Percentiles rank a stretch among this genome's conserved stretches.
Evolutionary conservation across 441 rosid species (phyloP).

Genomic region (Gossypium schwendimanii): DNA sequence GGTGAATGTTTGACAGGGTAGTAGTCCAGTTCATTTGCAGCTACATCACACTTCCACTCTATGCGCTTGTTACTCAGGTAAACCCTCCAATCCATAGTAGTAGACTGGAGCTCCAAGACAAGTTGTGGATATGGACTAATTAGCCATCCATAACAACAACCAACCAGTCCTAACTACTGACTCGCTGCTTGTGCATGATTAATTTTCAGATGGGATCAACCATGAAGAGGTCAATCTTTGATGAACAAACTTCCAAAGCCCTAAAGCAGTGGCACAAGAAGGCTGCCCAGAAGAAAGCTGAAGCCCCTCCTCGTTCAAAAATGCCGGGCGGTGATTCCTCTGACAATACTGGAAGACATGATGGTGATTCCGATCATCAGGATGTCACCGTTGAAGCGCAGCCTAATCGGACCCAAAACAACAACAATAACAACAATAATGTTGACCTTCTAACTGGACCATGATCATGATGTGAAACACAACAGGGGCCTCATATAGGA

Average conservation of each 20-base stretch:
- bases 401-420: conserved; percentile 22
- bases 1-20: conserved; percentile 32
- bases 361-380: background rate
- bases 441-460: conserved; percentile 42
- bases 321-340: conserved; percentile 20
- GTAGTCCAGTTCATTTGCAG: conserved; percentile 81
- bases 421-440: conserved; percentile 29
- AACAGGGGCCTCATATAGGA: background rate
- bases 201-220: conserved; percentile 82
- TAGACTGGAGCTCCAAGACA: too few species aligned
- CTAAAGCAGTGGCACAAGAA: conserved; percentile 73
- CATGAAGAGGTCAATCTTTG: conserved; percentile 90
- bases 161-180: too few species aligned
- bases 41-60: conserved; percentile 91
- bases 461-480: background rate
- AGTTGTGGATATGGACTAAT: too few species aligned
- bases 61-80: conserved; percentile 98
- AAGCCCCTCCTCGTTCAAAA: conserved; percentile 6
- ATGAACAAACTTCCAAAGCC: conserved; percentile 82
- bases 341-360: conserved; percentile 1
- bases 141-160: too few species aligned
- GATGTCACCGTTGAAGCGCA: conserved; percentile 25
- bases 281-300: conserved; percentile 48
- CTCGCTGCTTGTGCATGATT: background rate
- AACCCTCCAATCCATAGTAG: background rate